A percentile compares a stretch with the other conserved stretches of the same genome.
phyloP scores from a whole-genome alignment of 495 filamentous ascomycete species.

The Aspergillus cavernicola region DNA sequence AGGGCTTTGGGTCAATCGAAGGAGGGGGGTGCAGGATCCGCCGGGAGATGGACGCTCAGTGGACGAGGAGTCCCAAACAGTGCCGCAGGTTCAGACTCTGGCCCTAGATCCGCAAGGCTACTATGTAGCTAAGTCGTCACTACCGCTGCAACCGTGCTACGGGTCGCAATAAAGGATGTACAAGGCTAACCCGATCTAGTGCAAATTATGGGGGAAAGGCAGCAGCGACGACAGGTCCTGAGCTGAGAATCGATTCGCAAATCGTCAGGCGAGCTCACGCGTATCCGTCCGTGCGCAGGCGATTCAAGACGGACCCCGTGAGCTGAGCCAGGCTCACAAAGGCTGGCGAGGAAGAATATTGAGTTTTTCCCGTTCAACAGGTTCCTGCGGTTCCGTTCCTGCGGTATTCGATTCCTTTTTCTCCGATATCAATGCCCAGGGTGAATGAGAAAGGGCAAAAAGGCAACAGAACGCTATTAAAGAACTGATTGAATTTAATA shows the following conservation, averaged over 20 bases:
- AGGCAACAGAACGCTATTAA: not conserved
- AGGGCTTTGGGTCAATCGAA: slow-evolving; percentile 14
- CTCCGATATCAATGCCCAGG: slow-evolving; percentile 10
- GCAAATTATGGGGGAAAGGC: slow-evolving; percentile 12
- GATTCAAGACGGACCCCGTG: slow-evolving; percentile 22
- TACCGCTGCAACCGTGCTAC: slow-evolving; percentile 15
- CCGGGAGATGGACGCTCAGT: slow-evolving; percentile 21
- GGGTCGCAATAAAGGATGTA: slow-evolving; percentile 11
- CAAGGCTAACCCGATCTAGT: slow-evolving; percentile 16
- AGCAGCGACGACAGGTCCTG: slow-evolving; percentile 11
- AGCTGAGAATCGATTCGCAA: slow-evolving; percentile 5
- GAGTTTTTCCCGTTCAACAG: slow-evolving; percentile 20
- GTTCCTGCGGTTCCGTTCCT: slow-evolving; percentile 29
- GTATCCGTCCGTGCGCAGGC: slow-evolving; percentile 26
- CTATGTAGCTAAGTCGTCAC: slow-evolving; percentile 18
- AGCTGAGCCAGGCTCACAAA: slow-evolving; percentile 18
- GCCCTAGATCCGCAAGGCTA: slow-evolving; percentile 19
- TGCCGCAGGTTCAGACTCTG: slow-evolving; percentile 17
- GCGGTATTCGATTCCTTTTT: slow-evolving; percentile 22
- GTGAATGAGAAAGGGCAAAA: not conserved
- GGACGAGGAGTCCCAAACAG: slow-evolving; percentile 15
- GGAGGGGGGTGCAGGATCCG: slow-evolving; percentile 16
- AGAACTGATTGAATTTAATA: not conserved
- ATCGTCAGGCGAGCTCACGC: slow-evolving; percentile 24
- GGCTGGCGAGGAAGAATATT: not conserved